Evolutionary conservation across 1,139 yeast genomes (phyloP).

Genomic region (Kodamaea sp.): DNA sequence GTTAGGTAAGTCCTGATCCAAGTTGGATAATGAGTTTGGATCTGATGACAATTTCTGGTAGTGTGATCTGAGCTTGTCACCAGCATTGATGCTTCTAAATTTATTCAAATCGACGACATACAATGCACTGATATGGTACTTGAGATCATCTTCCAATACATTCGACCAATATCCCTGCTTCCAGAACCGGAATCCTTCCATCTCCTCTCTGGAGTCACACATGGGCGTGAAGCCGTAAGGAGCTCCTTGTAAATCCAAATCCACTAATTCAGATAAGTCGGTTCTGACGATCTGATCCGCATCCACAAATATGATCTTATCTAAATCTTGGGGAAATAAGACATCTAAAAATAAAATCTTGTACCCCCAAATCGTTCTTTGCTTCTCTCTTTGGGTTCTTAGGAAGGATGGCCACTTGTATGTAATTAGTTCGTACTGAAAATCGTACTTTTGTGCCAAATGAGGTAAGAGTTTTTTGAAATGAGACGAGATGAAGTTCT

Average conservation of each 20-base stretch:
- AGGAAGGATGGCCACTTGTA: conserved; percentile 95
- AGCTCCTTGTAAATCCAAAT: conserved; percentile 69
- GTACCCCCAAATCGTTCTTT: conserved; percentile 84
- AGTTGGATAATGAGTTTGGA: conserved; percentile 72
- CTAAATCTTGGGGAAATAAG: conserved; percentile 75
- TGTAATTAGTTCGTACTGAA: conserved; percentile 70
- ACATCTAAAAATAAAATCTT: conserved; percentile 86
- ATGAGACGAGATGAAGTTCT: conserved; percentile 71
- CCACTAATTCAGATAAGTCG: conserved; percentile 68
- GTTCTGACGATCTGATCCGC: conserved; percentile 80
- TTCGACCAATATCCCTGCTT: conserved; percentile 87
- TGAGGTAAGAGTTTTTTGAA: conserved; percentile 62
- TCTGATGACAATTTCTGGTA: conserved; percentile 83
- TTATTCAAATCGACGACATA: conserved; percentile 74
- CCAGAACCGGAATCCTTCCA: conserved; percentile 92
- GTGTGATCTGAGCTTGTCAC: conserved; percentile 80
- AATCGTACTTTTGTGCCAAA: conserved; percentile 58
- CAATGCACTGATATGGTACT: conserved; percentile 84
- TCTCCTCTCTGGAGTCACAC: conserved; percentile 80
- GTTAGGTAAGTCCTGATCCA: conserved; percentile 92
- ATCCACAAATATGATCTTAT: conserved; percentile 80
- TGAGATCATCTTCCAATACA: conserved; percentile 54
- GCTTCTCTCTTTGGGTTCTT: conserved; percentile 71
- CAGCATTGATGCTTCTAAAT: conserved; percentile 69
- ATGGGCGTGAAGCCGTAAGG: conserved; percentile 86